phyloP scores from a whole-genome alignment of 2,329 filamentous ascomycete genomes.

The Tolypocladium album region DNA sequence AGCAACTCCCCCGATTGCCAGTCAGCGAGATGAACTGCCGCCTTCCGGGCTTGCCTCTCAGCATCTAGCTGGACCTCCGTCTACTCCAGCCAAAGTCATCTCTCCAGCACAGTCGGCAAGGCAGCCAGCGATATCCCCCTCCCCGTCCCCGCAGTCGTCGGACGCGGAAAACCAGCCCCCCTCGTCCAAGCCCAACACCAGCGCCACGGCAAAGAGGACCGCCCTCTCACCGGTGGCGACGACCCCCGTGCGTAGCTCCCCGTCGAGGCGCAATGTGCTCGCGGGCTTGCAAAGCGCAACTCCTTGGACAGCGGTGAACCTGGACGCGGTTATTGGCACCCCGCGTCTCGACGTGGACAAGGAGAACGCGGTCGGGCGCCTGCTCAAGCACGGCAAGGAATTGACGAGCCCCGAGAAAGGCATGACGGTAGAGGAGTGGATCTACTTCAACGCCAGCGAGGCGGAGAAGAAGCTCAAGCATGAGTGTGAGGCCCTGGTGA shows the following conservation, averaged over 20 bases:
- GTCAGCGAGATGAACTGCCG: background rate
- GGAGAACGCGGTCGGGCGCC: constrained; percentile 38
- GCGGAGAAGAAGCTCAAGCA: constrained; percentile 69
- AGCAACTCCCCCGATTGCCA: background rate
- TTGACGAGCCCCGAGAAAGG: constrained; percentile 68
- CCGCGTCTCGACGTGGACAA: constrained; percentile 32
- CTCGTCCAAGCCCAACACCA: constrained; percentile 47
- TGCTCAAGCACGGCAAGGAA: constrained; percentile 44
- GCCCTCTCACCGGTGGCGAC: constrained; percentile 33
- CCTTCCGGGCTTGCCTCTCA: background rate
- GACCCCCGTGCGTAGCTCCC: constrained; percentile 43
- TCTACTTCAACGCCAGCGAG: constrained; percentile 66
- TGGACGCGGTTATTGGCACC: constrained; percentile 58
- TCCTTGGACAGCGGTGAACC: constrained; percentile 64
- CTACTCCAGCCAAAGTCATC: constrained; percentile 30
- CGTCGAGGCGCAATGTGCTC: constrained; percentile 50
- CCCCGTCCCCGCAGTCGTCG: constrained; percentile 62
- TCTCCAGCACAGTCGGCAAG: constrained; percentile 38
- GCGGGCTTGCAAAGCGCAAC: constrained; percentile 43
- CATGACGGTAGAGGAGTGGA: constrained; percentile 94
- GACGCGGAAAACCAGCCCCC: constrained; percentile 74
- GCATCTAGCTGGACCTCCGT: constrained; percentile 18
- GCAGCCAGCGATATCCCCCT: constrained; percentile 48
- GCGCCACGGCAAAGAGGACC: constrained; percentile 32
- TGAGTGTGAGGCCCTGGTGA: constrained; percentile 77